These are phyloP conservation scores for Arabis alpina DNA, from an alignment of 345 rosid species.

Conservation along the genomic window DNA sequence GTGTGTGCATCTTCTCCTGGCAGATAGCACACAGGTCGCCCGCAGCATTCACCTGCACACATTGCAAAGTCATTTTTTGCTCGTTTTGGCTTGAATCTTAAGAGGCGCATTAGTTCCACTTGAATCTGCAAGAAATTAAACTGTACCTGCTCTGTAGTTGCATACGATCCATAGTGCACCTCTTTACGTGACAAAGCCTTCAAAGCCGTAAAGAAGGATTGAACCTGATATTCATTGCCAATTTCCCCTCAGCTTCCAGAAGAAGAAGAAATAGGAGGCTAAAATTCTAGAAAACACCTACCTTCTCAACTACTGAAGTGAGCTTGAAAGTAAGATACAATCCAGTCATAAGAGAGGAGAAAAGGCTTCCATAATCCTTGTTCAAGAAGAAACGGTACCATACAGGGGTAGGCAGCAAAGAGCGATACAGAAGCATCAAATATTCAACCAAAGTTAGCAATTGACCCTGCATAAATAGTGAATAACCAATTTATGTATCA, in stretches of 20 bases:
- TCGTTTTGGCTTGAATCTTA: constrained; percentile 16
- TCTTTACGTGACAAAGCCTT: constrained; percentile 93
- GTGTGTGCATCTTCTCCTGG: constrained; percentile 99
- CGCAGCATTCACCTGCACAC: constrained; percentile 83
- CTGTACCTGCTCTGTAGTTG: constrained; percentile 93
- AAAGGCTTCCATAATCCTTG: constrained; percentile 87
- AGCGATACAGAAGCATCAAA: constrained; percentile 68
- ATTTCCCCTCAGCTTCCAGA: constrained; percentile 15
- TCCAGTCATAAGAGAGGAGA: constrained; percentile 81
- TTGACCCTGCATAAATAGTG: constrained; percentile 62
- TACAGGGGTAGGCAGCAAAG: constrained; percentile 84
- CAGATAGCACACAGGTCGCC: constrained; percentile 97
- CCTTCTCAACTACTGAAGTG: constrained; percentile 80
- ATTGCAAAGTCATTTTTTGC: constrained; percentile 34
- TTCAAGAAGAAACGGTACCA: constrained; percentile 91
- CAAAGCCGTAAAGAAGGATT: constrained; percentile 80
- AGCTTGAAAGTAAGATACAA: constrained; percentile 87
- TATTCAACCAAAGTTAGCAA: constrained; percentile 82
- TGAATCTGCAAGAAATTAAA: constrained; percentile 19
- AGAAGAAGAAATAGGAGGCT: neutral
- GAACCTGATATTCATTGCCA: constrained; percentile 64
- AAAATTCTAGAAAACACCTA: constrained; percentile 27
- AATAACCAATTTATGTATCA: constrained; percentile 26
- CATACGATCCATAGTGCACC: constrained; percentile 95
- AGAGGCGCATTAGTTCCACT: constrained; percentile 16